phyloP scores from a whole-genome alignment of 2,329 filamentous ascomycete species.

The Fusarium chuoi region DNA sequence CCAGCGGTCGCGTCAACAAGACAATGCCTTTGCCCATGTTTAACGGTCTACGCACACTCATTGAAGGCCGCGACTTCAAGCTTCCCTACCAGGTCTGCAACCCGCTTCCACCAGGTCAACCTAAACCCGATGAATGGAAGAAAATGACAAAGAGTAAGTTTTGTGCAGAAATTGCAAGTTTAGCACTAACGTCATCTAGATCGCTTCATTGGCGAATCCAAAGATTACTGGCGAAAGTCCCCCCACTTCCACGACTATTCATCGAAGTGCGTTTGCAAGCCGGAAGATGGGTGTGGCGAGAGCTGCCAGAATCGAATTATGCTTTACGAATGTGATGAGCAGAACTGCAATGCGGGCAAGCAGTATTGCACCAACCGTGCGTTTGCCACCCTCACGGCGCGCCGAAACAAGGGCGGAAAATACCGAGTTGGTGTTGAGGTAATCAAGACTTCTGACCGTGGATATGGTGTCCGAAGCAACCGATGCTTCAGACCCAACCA shows the following conservation, averaged over 20 bases:
- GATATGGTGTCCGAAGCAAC: conserved; percentile 91
- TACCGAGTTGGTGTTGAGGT: conserved; percentile 96
- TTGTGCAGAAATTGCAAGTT: neutral
- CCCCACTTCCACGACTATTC: conserved; percentile 79
- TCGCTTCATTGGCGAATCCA: conserved; percentile 88
- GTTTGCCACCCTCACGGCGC: conserved; percentile 81
- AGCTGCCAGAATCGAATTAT: conserved; percentile 95
- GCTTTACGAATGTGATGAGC: conserved; percentile 94
- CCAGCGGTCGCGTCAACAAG: conserved; percentile 61
- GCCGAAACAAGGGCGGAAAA: conserved; percentile 81
- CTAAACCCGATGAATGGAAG: conserved; percentile 92
- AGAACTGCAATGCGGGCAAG: conserved; percentile 85
- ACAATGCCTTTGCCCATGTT: conserved; percentile 82
- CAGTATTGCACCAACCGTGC: conserved; percentile 84
- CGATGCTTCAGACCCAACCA: conserved; percentile 87
- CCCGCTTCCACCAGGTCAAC: conserved; percentile 84
- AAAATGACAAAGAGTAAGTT: conserved; percentile 88
- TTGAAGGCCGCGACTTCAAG: conserved; percentile 83
- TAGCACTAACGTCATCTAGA: conserved; percentile 64
- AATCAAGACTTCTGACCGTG: conserved; percentile 87
- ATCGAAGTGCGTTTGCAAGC: conserved; percentile 80
- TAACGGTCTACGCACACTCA: conserved; percentile 75
- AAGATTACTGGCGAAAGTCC: conserved; percentile 81
- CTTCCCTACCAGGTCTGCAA: conserved; percentile 91
- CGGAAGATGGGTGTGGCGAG: conserved; percentile 85